Evolutionary conservation across 257 asterid species (phyloP), one percentile per base, ranked within the genome.

Genomic region (Rhazya stricta): DNA sequence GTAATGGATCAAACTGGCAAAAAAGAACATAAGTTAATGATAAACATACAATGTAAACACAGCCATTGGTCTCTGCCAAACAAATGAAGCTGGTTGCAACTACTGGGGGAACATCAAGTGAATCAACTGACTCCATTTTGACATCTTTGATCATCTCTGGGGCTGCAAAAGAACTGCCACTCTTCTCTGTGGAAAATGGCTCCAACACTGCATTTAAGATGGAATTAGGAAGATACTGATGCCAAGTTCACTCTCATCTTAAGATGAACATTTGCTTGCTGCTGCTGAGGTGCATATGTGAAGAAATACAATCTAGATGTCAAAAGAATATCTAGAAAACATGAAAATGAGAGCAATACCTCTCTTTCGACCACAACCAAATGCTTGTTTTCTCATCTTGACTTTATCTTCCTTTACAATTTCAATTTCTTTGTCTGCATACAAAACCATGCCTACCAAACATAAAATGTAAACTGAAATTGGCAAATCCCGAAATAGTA

Each of bases 71-170:
- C 79, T 13, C 42, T 37, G 76, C 77, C 71, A 56, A 27, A 43
- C 71, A 79, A 32, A 77, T 19, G 69, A 68, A 42, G 32, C 19
- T 54, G 10, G 3, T 46, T 53, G 29, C 50, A 57, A 39, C 54
- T 45, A 74, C 42, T 72, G 67, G 50, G 48, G 73, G 62, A 23
- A 51, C 16, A 21, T 75, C 79, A 46, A 42, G 67, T 58, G 67
- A 73, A 77, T 70, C 79, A 54, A 67, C 79, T 29, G 83, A 80
- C 60, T 70, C 82, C 41, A 41, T 23, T 80, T 79, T 83, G n/a
- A 67, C 60, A 46, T n/a, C 51, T 39, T 54, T 74, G 72, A 32
- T 1, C 25, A 23, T 71, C 25, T 25, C 39, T 51, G 63, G 53
- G 53, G 43, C 54, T 19, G 12, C 34, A 15, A 51, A 63, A 36